Evolutionary conservation across 2,329 filamentous ascomycete genomes (phyloP).

Genomic region (Hymenoscyphus fraxineus): DNA sequence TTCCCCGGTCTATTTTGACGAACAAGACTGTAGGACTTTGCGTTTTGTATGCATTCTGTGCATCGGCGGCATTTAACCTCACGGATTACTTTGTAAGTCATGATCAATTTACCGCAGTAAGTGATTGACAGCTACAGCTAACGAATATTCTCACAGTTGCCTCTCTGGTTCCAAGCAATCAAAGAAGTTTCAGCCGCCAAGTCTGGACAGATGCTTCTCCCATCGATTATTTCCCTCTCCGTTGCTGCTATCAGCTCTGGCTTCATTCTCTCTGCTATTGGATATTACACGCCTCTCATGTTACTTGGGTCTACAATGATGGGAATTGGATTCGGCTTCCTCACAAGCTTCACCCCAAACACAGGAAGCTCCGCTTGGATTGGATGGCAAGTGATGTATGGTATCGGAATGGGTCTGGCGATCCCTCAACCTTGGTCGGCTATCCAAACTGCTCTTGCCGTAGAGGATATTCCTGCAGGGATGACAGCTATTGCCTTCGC

Average conservation of each 20-base stretch:
- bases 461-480: conserved; percentile 25
- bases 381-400: conserved; percentile 43
- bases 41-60: background rate
- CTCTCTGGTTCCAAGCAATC: conserved; percentile 22
- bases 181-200: conserved; percentile 6
- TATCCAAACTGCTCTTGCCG: conserved; percentile 21
- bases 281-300: conserved; percentile 33
- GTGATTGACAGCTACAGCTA: too few species aligned
- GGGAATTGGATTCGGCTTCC: conserved; percentile 18
- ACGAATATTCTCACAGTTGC: conserved; percentile 6
- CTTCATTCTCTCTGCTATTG: conserved; percentile 28
- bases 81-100: conserved; percentile 24
- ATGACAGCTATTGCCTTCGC: conserved; percentile 33
- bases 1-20: background rate
- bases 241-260: conserved; percentile 28
- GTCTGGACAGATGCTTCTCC: conserved; percentile 12
- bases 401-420: conserved; percentile 41
- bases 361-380: conserved; percentile 45
- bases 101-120: background rate
- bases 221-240: conserved; percentile 14
- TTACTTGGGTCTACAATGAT: conserved; percentile 16
- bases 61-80: conserved; percentile 30
- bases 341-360: conserved; percentile 35
- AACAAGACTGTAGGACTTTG: background rate
- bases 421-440: conserved; percentile 22